A percentile compares a stretch with the other conserved stretches of the same genome.
Evolutionary conservation across 2,329 filamentous ascomycete genomes (phyloP).

Genomic region (Drechslerella dactyloides): DNA sequence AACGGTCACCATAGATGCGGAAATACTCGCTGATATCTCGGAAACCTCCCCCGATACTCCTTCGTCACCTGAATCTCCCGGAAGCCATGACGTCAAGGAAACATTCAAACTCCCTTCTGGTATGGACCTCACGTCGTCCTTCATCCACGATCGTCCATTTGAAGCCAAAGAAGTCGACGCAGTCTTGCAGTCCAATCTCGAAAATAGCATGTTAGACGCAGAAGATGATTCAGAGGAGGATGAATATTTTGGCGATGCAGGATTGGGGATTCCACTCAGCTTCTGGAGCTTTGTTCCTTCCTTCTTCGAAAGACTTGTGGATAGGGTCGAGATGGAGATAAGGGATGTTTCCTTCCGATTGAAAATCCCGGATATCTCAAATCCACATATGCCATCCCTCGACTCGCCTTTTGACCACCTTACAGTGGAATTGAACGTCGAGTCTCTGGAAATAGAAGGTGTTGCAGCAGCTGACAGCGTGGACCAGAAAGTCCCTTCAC

Average conservation of each 20-base stretch:
- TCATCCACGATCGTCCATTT: slow-evolving; percentile 72
- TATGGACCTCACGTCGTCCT: slow-evolving; percentile 76
- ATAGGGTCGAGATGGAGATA: slow-evolving; percentile 72
- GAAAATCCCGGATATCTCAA: slow-evolving; percentile 12
- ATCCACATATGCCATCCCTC: not conserved
- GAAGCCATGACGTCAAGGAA: slow-evolving; percentile 55
- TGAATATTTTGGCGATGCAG: slow-evolving; percentile 68
- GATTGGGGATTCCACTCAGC: slow-evolving; percentile 73
- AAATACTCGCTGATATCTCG: slow-evolving; percentile 61
- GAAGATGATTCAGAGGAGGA: slow-evolving; percentile 67
- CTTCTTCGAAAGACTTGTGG: slow-evolving; percentile 75
- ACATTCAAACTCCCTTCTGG: slow-evolving; percentile 67
- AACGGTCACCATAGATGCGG: slow-evolving; percentile 75
- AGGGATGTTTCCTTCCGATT: slow-evolving; percentile 28
- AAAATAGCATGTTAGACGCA: slow-evolving; percentile 69
- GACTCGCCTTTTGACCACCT: slow-evolving; percentile 2
- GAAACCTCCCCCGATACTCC: slow-evolving; percentile 56
- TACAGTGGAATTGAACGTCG: slow-evolving; percentile 26
- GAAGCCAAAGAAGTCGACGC: slow-evolving; percentile 73
- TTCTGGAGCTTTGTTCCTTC: slow-evolving; percentile 73
- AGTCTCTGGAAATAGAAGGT: slow-evolving; percentile 38
- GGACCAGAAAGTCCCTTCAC: not conserved
- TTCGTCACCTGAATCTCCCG: not conserved
- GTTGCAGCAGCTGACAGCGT: slow-evolving; percentile 11
- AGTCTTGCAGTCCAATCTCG: slow-evolving; percentile 61